Evolutionary conservation across 495 filamentous ascomycete species (phyloP), one percentile per base, ranked within the genome.

Genomic region (Hypoxylon fuscum): DNA sequence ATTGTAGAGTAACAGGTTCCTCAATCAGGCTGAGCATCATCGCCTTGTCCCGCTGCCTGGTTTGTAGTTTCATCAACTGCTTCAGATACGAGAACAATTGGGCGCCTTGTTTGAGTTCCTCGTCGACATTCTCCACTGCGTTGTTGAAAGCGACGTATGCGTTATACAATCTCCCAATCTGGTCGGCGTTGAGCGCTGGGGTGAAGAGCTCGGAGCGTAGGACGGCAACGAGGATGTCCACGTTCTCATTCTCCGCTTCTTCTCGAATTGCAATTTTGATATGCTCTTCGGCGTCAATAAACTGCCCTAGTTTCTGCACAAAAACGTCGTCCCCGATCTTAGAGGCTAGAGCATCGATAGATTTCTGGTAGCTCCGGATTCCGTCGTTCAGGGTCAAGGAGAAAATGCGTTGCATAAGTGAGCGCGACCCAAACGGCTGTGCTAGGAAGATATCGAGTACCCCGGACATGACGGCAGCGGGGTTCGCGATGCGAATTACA

Each of bases 11-110:
- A 15, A 91, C 91, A 0, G 95, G 91, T 75, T 98, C 95, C 77
- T 97, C 92, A 50, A 98, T 94, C 61, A 97, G 91, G 59, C 85
- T 87, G 40, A 97, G 79, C 95, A 98, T 98, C 92, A 96, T 96
- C 10, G 85, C 80, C 85, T 98, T 98, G 75, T 98, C 95, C 49
- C 96, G 82, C 68, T 96, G 93, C 7, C 95, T 83, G 9, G 90
- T 92, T 75, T 92, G 91, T 8, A 98, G 79, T 77, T 98, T 98
- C 64, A 97, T 83, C 20, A 97, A 80, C 73, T 98, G 96, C 72
- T 98, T 98, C 56, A 98, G 83, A 61, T 96, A 86, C 1, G 93
- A 93, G 74, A 96, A 98, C 62, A 96, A 87, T 64, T 95, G 85
- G 0, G 93, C 95, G 2, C 92, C 93, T 61, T 90, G 83, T 62